Conservation (phyloP, 108 stramenopile species). For the Cyclotella choctawhatcheeana region DNA sequence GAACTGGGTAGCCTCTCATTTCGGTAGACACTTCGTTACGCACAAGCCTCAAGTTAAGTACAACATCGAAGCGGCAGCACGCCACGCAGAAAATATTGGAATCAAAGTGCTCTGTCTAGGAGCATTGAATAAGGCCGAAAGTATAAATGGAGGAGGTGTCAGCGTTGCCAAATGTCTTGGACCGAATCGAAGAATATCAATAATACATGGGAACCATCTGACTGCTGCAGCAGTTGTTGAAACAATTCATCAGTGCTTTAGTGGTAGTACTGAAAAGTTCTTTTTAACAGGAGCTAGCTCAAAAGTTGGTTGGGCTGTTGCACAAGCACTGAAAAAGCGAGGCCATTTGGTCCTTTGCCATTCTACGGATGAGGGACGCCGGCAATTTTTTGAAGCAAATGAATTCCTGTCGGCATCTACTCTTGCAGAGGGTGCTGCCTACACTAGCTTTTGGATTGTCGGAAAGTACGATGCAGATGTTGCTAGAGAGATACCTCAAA, state of each 20-base stretch:
- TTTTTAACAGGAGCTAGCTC: constrained; percentile 65
- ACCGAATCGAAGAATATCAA: constrained; percentile 42
- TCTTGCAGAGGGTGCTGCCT: constrained; percentile 43
- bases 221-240: constrained; percentile 63
- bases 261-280: constrained; percentile 35
- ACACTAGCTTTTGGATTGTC: constrained; percentile 54
- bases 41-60: constrained; percentile 35
- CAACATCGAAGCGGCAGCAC: constrained; percentile 60
- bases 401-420: constrained; percentile 51
- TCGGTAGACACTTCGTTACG: constrained; percentile 59
- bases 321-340: constrained; percentile 51
- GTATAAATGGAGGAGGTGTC: constrained; percentile 63
- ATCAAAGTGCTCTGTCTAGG: constrained; percentile 62
- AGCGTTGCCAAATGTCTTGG: constrained; percentile 53
- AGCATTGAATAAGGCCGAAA: constrained; percentile 68
- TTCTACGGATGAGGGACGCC: constrained; percentile 46
- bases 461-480: constrained; percentile 56
- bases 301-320: constrained; percentile 67
- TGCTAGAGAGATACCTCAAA: constrained; percentile 47
- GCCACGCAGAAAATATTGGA: constrained; percentile 56
- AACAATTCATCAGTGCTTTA: constrained; percentile 45
- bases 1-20: constrained; percentile 60
- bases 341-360: constrained; percentile 57
- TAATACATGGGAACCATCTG: constrained; percentile 69
- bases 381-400: constrained; percentile 44